phyloP scores from a whole-genome alignment of 257 asterid species.

The Oldenlandia corymbosa region DNA sequence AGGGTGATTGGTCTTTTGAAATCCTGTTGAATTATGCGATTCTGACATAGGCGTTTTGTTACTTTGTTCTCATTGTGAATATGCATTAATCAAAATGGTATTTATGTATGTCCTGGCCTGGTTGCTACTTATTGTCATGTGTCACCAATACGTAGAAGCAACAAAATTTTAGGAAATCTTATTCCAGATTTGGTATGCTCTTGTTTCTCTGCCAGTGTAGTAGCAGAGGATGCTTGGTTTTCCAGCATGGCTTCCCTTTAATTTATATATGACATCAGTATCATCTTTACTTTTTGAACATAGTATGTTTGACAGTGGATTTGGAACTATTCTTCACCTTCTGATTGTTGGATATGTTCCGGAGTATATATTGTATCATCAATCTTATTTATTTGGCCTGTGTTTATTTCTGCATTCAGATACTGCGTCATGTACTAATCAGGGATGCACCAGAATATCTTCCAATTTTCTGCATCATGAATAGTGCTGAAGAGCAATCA shows the following conservation, averaged over 20 bases:
- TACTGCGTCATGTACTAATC: neutral
- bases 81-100: neutral
- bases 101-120: neutral
- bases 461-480: slow-evolving; percentile 7
- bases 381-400: neutral
- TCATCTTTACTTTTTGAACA: neutral
- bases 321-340: neutral
- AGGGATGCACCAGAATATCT: slow-evolving; percentile 10
- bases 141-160: neutral
- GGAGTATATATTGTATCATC: neutral
- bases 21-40: neutral
- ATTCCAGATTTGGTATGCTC: neutral
- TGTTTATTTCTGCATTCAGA: neutral
- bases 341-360: neutral
- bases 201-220: neutral
- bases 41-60: neutral
- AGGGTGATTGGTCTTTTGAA: neutral
- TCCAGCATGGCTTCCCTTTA: neutral
- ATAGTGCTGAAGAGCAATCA: neutral
- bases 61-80: neutral
- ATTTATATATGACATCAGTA: neutral
- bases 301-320: neutral
- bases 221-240: neutral
- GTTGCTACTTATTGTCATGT: neutral
- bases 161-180: neutral